Percentiles rank a stretch among this genome's conserved stretches.
Evolutionary conservation across 2,329 filamentous ascomycete genomes (phyloP).

Genomic region (Trichoderma brevicompactum): DNA sequence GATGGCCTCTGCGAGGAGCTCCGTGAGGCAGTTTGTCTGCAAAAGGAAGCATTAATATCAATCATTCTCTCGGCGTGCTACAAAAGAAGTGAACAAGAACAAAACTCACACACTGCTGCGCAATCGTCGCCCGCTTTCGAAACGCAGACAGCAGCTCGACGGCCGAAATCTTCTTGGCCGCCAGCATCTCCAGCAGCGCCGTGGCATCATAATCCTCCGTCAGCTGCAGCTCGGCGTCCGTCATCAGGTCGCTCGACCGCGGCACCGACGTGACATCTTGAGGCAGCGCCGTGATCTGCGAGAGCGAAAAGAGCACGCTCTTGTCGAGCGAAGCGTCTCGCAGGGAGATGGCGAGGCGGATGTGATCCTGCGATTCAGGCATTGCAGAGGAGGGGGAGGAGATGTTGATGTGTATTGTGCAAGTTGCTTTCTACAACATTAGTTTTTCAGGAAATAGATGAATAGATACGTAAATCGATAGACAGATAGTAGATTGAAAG

Average conservation of each 20-base stretch:
- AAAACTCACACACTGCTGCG: slow-evolving; percentile 23
- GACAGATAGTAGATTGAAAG: no score
- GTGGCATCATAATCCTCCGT: slow-evolving; percentile 25
- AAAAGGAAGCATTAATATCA: no score
- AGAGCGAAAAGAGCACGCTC: slow-evolving; percentile 20
- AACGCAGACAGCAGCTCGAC: slow-evolving; percentile 19
- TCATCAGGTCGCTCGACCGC: slow-evolving; percentile 12
- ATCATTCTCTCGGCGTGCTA: no score
- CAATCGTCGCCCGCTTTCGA: slow-evolving; percentile 26
- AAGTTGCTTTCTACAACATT: no score
- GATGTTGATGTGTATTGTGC: not conserved
- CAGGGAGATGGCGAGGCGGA: slow-evolving; percentile 17
- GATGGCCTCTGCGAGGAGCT: slow-evolving; percentile 26
- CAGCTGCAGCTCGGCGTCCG: slow-evolving; percentile 20
- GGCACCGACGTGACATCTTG: slow-evolving; percentile 24
- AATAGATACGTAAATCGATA: no score
- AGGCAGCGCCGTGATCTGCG: slow-evolving; percentile 3
- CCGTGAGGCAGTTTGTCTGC: slow-evolving; percentile 26
- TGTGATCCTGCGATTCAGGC: slow-evolving; percentile 15
- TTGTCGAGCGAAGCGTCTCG: slow-evolving; percentile 22
- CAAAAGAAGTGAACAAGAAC: no score
- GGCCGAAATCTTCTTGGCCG: slow-evolving; percentile 18
- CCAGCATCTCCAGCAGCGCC: slow-evolving; percentile 24
- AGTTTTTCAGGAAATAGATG: no score
- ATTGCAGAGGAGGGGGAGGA: not conserved